phyloP scores from a whole-genome alignment of 331 rosid species.

The Acacia concinna region DNA sequence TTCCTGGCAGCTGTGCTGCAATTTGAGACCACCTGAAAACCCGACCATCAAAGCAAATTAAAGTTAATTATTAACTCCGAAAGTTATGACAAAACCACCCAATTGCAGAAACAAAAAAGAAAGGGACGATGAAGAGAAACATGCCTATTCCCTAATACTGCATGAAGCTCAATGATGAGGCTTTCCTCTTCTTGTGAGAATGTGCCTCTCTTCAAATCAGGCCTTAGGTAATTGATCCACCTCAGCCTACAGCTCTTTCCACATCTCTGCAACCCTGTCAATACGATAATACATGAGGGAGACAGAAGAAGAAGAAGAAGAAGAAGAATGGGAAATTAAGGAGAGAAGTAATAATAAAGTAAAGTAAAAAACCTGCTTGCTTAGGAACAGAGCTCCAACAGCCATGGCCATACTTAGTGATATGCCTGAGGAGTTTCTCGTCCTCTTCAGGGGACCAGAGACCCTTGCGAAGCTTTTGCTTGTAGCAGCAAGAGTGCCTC shows the following conservation, averaged over 20 bases:
- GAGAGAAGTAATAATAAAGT: not conserved
- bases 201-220: conserved; percentile 72
- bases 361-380: conserved; percentile 52
- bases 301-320: not conserved
- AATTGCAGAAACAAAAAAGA: not conserved
- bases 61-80: not conserved
- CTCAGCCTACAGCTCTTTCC: conserved; percentile 66
- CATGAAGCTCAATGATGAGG: conserved; percentile 60
- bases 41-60: not conserved
- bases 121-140: too few relatives aligned
- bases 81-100: not conserved
- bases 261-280: conserved; percentile 60
- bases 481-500: conserved; percentile 66
- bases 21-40: conserved; percentile 62
- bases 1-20: conserved; percentile 60
- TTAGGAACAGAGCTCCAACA: conserved; percentile 72
- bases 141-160: conserved; percentile 57
- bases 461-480: conserved; percentile 62
- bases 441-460: conserved; percentile 71
- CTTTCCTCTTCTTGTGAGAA: conserved; percentile 62
- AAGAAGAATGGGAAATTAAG: too few relatives aligned
- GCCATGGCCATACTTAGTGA: conserved; percentile 60
- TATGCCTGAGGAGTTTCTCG: conserved; percentile 58
- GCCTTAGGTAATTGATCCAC: conserved; percentile 65
- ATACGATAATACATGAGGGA: conserved; percentile 7